Evolutionary conservation across 192 early-diverging fungal species (phyloP).

Genomic region (Lunasporangiospora selenospora): DNA sequence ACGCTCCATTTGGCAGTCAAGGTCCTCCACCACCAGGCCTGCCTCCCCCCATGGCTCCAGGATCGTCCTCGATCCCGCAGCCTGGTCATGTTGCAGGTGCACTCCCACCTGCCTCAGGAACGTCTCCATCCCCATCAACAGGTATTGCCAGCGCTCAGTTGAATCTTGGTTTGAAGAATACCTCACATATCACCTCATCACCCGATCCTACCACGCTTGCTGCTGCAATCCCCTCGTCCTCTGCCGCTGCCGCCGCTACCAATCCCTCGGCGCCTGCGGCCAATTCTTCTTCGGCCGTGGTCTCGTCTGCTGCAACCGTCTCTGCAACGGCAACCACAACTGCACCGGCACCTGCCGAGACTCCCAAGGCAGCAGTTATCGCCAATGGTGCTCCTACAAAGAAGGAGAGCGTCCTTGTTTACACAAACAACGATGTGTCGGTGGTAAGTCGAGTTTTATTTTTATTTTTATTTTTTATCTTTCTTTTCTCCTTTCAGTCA

Average conservation of each 20-base stretch:
- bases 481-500: background rate
- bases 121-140: conserved; percentile 10
- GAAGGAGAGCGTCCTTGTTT: conserved; percentile 53
- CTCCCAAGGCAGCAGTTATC: background rate
- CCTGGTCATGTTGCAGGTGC: background rate
- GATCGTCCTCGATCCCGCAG: background rate
- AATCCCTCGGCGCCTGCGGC: conserved; percentile 9
- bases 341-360: background rate
- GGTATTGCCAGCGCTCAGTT: conserved; percentile 40
- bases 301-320: background rate
- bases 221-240: background rate
- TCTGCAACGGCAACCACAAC: conserved; percentile 10
- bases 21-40: conserved; percentile 35
- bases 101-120: conserved; percentile 1
- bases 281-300: background rate
- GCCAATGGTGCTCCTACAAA: conserved; percentile 7
- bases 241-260: conserved; percentile 11
- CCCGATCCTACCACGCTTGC: conserved; percentile 29
- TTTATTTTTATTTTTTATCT: background rate
- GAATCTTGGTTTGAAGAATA: conserved; percentile 46
- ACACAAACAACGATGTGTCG: conserved; percentile 57
- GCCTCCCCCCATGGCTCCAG: conserved; percentile 13
- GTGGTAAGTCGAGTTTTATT: conserved; percentile 49
- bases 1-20: conserved; percentile 21
- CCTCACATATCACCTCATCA: conserved; percentile 42